A percentile compares a stretch with the other conserved stretches of the same genome.
phyloP scores from a whole-genome alignment of 371 early-diverging fungal genomes.

The Mucor saturninus region DNA sequence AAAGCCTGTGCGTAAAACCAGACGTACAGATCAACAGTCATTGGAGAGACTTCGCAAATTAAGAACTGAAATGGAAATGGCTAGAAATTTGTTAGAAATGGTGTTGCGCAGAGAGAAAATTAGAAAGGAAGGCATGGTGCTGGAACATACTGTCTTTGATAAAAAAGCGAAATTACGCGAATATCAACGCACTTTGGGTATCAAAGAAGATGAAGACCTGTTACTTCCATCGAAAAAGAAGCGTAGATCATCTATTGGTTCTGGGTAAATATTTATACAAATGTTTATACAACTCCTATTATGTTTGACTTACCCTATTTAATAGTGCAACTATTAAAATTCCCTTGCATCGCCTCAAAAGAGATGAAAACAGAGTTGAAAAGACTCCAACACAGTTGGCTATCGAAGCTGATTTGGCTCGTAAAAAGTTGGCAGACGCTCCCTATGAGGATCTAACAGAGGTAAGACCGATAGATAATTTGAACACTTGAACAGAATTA shows the following conservation, averaged over 20 bases:
- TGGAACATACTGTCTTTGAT: conserved; percentile 69
- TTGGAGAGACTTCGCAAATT: conserved; percentile 84
- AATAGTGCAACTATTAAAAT: conserved; percentile 61
- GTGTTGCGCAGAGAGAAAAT: conserved; percentile 80
- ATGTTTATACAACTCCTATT: background rate
- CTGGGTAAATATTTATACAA: conserved; percentile 32
- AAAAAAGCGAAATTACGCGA: conserved; percentile 60
- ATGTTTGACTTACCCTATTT: conserved; percentile 3
- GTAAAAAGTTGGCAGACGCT: conserved; percentile 56
- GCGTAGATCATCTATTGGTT: conserved; percentile 34
- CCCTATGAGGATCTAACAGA: conserved; percentile 64
- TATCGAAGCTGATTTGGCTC: conserved; percentile 58
- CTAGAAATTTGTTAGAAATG: conserved; percentile 77
- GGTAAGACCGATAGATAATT: conserved; percentile 26
- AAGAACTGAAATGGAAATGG: conserved; percentile 80
- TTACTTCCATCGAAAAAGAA: conserved; percentile 42
- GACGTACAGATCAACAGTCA: conserved; percentile 87
- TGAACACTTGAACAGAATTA: background rate
- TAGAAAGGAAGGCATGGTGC: conserved; percentile 68
- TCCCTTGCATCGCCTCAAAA: conserved; percentile 53
- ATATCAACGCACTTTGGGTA: conserved; percentile 57
- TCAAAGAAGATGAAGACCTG: conserved; percentile 59
- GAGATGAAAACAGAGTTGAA: conserved; percentile 39
- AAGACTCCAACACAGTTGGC: conserved; percentile 47
- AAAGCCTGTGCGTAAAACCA: conserved; percentile 84